Percentiles rank a stretch among this genome's conserved stretches.
Conservation (phyloP, 352 stramenopile species). For the Globisporangium emineosum region DNA sequence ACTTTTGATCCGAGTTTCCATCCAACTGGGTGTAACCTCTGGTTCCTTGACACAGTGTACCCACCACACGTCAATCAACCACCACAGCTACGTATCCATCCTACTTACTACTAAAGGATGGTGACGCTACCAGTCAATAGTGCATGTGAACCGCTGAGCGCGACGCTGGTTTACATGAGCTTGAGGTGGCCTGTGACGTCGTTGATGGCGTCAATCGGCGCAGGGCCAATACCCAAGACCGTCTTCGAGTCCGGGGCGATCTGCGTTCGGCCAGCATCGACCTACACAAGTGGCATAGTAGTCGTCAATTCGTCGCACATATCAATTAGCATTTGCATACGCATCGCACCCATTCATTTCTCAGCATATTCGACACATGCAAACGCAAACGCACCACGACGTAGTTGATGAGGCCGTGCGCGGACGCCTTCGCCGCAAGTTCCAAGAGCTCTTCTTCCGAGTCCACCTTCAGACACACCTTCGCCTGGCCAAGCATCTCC, state of each 20-base stretch:
- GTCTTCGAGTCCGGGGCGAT: constrained; percentile 86
- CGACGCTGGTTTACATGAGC: constrained; percentile 50
- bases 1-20: not conserved
- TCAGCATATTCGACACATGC: not conserved
- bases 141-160: not conserved
- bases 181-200: constrained; percentile 80
- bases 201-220: constrained; percentile 63
- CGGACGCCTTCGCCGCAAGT: constrained; percentile 59
- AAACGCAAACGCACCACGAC: constrained; percentile 73
- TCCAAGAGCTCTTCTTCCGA: constrained; percentile 79
- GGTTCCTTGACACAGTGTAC: too few relatives aligned
- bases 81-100: not conserved
- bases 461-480: constrained; percentile 85
- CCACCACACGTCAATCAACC: too few relatives aligned
- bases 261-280: constrained; percentile 81
- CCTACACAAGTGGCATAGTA: too few relatives aligned
- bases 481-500: constrained; percentile 84
- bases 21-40: not conserved
- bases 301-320: too few relatives aligned
- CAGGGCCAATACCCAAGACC: constrained; percentile 76
- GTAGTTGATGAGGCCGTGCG: constrained; percentile 71
- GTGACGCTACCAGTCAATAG: not conserved
- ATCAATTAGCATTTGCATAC: not conserved
- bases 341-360: not conserved
- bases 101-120: not conserved